Percentiles rank a stretch among this genome's conserved stretches.
Conservation (phyloP, 2,329 filamentous ascomycete species). For the Ploettnerulaceae sp. region DNA sequence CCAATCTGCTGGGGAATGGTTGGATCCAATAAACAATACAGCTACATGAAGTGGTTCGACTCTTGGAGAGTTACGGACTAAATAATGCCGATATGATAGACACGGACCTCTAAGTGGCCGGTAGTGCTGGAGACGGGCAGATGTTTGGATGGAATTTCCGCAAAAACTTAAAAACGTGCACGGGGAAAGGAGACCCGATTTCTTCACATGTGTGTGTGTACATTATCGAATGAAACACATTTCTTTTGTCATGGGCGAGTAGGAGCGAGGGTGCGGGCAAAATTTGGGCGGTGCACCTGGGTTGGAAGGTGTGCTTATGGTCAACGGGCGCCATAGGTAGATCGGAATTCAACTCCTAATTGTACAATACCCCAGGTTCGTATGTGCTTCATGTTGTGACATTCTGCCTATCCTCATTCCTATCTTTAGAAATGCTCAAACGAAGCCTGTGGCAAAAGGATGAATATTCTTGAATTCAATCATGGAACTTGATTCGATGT, state of each 20-base stretch:
- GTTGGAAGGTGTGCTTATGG: conserved; percentile 9
- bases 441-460: no score
- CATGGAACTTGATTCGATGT: no score
- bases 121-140: neutral
- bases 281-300: conserved; percentile 5
- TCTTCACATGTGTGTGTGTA: conserved; percentile 15
- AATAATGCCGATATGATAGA: conserved; percentile 1
- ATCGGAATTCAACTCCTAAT: conserved; percentile 23
- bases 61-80: conserved; percentile 56
- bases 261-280: conserved; percentile 10
- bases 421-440: no score
- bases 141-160: neutral
- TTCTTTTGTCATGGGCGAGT: conserved; percentile 18
- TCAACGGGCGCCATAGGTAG: conserved; percentile 17
- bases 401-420: no score
- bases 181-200: conserved; percentile 1
- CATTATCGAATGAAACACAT: conserved; percentile 8
- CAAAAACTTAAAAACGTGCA: neutral
- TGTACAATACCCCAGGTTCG: conserved; percentile 12
- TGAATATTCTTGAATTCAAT: no score
- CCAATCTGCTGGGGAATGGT: conserved; percentile 96
- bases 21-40: conserved; percentile 76
- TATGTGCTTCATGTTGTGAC: neutral
- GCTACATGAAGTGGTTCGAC: conserved; percentile 89
- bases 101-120: neutral